Evolutionary conservation across 1,284 basidiomycete genomes (phyloP).

Genomic region (Pterulicium gracile): DNA sequence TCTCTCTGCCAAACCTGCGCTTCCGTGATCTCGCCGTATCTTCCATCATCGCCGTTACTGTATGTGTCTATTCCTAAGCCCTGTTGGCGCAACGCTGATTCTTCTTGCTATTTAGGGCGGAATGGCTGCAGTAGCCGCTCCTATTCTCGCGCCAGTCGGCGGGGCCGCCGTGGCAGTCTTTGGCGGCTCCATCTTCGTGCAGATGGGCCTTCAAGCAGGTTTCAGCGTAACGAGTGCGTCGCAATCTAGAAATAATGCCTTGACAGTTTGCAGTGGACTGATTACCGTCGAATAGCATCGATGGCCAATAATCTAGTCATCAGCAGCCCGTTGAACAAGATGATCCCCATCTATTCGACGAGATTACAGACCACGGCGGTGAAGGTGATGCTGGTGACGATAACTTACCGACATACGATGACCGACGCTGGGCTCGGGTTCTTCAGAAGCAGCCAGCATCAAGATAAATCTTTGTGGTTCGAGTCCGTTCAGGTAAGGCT

Average conservation of each 20-base stretch:
- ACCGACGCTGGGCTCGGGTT: slow-evolving; percentile 51
- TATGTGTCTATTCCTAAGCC: slow-evolving; percentile 18
- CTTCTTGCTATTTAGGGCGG: slow-evolving; percentile 32
- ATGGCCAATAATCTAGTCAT: slow-evolving; percentile 36
- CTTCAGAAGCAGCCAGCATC: slow-evolving; percentile 47
- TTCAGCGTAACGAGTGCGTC: slow-evolving; percentile 37
- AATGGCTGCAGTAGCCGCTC: slow-evolving; percentile 43
- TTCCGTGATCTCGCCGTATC: slow-evolving; percentile 54
- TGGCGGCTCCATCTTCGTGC: slow-evolving; percentile 45
- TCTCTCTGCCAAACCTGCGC: slow-evolving; percentile 53
- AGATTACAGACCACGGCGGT: slow-evolving; percentile 46
- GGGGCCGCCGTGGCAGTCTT: slow-evolving; percentile 38
- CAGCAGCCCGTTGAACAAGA: slow-evolving; percentile 33
- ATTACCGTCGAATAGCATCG: neutral
- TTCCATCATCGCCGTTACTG: slow-evolving; percentile 48
- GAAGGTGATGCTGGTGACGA: slow-evolving; percentile 46
- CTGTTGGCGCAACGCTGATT: slow-evolving; percentile 1
- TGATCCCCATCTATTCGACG: slow-evolving; percentile 41
- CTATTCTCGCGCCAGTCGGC: slow-evolving; percentile 43
- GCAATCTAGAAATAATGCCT: no score
- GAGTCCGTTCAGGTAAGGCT: neutral
- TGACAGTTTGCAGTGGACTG: no score
- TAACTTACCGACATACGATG: slow-evolving; percentile 49
- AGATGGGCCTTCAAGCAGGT: slow-evolving; percentile 41
- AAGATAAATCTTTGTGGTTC: slow-evolving; percentile 1